phyloP scores from a whole-genome alignment of 805 yeast species.

The Jamesozyma hellenica region DNA sequence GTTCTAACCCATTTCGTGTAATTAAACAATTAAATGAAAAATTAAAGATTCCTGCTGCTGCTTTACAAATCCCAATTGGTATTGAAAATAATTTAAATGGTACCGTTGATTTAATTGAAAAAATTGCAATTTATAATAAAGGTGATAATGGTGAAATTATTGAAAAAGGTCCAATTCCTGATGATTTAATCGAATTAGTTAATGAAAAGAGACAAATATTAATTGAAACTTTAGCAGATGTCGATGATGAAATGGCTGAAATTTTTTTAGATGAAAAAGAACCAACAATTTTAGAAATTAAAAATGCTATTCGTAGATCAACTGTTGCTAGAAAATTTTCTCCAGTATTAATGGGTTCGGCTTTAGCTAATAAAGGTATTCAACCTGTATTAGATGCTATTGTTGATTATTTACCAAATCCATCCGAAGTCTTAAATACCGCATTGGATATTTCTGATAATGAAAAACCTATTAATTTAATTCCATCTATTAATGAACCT shows the following conservation, averaged over 20 bases:
- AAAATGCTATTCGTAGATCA: constrained; percentile 83
- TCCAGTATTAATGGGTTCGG: constrained; percentile 99
- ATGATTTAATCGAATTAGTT: constrained; percentile 66
- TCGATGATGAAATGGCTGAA: constrained; percentile 95
- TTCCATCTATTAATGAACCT: constrained; percentile 65
- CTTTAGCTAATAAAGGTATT: constrained; percentile 90
- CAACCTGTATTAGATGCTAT: constrained; percentile 95
- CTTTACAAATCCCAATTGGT: constrained; percentile 96
- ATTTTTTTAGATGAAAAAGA: constrained; percentile 80
- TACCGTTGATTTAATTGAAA: constrained; percentile 81
- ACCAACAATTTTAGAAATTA: constrained; percentile 76
- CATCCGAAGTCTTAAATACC: constrained; percentile 82
- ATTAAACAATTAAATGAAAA: constrained; percentile 83
- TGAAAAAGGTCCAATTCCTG: constrained; percentile 62
- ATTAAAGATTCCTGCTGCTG: constrained; percentile 90
- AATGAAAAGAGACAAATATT: constrained; percentile 80
- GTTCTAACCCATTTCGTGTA: constrained; percentile 93
- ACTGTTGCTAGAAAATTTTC: constrained; percentile 94
- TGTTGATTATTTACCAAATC: constrained; percentile 91
- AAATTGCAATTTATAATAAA: constrained; percentile 79
- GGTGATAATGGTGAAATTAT: constrained; percentile 83
- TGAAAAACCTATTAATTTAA: constrained; percentile 61
- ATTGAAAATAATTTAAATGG: constrained; percentile 78
- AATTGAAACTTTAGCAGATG: constrained; percentile 94
- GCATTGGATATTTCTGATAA: constrained; percentile 66